Base-by-base conservation (phyloP, 73 alveolate species). In the Paramecium biaurelia region DNA sequence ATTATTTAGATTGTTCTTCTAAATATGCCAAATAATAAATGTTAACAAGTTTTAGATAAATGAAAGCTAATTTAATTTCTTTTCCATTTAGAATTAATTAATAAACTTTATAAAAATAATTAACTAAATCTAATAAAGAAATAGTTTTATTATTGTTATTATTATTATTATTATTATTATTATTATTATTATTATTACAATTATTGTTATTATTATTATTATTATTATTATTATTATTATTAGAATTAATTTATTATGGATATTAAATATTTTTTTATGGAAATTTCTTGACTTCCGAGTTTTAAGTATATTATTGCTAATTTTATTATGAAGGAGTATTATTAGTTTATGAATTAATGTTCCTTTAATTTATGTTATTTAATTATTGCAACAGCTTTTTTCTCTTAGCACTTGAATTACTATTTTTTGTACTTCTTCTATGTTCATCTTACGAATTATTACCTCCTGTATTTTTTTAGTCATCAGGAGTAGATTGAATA, bases 111-210 rank as follows among this genome's bases (percentile, higher is more conserved):
- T 79, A 43, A 47, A 79, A 79, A 79, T 42, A 79, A 20, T 45
- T 43, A 18, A 79, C 90, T 53, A 79, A 79, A 79, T 79, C 90
- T 43, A 79, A 41, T n/a, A 79, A n/a, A 8, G 87, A 74, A 10
- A 74, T 74, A 26, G 84, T 26, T 63, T 53, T 53, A 53, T 53
- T 26, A 34, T 67, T 67, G 9, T 2, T 15, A 14, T 12, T 53
- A 53, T 53, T 53, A 5, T 18, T 53, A 53, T 72, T 35, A 14
- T 10, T 72, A 9, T 72, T 32, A 14, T 72, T 34, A 35, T 21
- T 74, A 2, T 7, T 67, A 26, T 23, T 67, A 24, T 14, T 30
- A 30, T 30, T 32, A 67, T 30, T 67, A 10, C 2, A 15, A 67
- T 20, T 67, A 67, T 67, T 20, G 4, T 32, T 32, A 58, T 47